These are phyloP conservation scores for Zalaria sp. DNA, from an alignment of 2,329 filamentous ascomycete species.

Conservation along the genomic window DNA sequence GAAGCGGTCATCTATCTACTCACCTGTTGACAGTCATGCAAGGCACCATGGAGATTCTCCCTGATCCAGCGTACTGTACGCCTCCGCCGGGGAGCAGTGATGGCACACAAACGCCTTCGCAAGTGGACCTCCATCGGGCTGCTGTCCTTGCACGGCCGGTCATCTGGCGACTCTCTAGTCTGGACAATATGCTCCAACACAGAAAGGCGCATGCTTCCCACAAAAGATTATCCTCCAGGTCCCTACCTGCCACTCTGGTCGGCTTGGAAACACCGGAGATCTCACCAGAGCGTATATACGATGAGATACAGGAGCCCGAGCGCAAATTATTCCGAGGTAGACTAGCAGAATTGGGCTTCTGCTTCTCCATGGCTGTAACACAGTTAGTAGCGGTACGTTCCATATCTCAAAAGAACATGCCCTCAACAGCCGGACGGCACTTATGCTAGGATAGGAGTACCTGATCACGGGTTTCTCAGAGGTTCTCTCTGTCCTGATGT, in stretches of 20 bases:
- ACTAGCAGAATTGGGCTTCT: slow-evolving; percentile 17
- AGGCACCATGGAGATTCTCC: no score
- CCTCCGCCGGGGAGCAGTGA: not conserved
- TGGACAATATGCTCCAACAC: slow-evolving; percentile 18
- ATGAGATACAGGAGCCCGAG: no score
- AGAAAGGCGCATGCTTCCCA: slow-evolving; percentile 15
- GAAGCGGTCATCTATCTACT: no score
- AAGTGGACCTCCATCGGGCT: not conserved
- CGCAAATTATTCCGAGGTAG: no score
- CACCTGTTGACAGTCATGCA: no score
- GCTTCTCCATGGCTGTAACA: slow-evolving; percentile 20
- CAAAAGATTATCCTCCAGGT: slow-evolving; percentile 9
- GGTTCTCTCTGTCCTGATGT: slow-evolving; percentile 16
- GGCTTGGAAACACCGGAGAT: no score
- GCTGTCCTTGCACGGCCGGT: not conserved
- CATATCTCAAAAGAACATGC: not conserved
- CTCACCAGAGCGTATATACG: no score
- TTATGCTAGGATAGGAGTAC: slow-evolving; percentile 13
- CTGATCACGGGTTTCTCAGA: slow-evolving; percentile 22
- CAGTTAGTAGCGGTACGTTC: slow-evolving; percentile 16
- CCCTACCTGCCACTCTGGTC: no score
- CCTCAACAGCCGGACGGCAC: not conserved
- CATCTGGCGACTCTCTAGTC: slow-evolving; percentile 8
- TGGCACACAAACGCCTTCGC: not conserved
- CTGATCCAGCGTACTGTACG: not conserved